phyloP scores from a whole-genome alignment of 2,329 filamentous ascomycete species.

The Penicillium sp. region DNA sequence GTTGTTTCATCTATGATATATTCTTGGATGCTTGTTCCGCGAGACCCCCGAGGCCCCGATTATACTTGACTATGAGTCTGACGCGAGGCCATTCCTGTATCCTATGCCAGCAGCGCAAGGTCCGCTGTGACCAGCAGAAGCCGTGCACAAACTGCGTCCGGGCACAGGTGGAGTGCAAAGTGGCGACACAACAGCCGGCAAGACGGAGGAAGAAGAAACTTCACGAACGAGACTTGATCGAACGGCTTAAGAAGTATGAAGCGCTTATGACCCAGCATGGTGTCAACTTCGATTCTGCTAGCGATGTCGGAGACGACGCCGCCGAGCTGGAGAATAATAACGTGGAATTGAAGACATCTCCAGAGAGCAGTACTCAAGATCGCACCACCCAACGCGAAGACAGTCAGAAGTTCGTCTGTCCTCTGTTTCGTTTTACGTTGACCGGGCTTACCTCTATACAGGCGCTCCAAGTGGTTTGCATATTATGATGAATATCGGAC shows the following conservation, averaged over 20 bases:
- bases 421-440: not conserved
- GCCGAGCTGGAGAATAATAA: not conserved
- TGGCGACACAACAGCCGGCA: not conserved
- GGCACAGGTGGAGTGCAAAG: constrained; percentile 55
- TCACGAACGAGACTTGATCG: constrained; percentile 63
- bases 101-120: constrained; percentile 62
- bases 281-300: constrained; percentile 60
- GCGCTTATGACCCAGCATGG: constrained; percentile 61
- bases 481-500: constrained; percentile 45
- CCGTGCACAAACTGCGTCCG: constrained; percentile 69
- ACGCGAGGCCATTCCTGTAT: constrained; percentile 35
- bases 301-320: not conserved
- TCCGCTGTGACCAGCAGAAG: constrained; percentile 69
- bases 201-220: not conserved
- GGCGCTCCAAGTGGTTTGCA: constrained; percentile 15
- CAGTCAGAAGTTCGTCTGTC: not conserved
- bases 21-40: not conserved
- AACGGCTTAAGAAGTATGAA: constrained; percentile 66
- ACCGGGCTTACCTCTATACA: not conserved
- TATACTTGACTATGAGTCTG: constrained; percentile 4
- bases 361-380: not conserved
- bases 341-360: too few species aligned
- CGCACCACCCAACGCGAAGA: not conserved
- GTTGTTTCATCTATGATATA: not conserved
- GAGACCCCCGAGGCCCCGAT: not conserved